Evolutionary conservation across 768 basidiomycete genomes (phyloP), one percentile per base, ranked within the genome.

Genomic region (Rhodocollybia butyracea): DNA sequence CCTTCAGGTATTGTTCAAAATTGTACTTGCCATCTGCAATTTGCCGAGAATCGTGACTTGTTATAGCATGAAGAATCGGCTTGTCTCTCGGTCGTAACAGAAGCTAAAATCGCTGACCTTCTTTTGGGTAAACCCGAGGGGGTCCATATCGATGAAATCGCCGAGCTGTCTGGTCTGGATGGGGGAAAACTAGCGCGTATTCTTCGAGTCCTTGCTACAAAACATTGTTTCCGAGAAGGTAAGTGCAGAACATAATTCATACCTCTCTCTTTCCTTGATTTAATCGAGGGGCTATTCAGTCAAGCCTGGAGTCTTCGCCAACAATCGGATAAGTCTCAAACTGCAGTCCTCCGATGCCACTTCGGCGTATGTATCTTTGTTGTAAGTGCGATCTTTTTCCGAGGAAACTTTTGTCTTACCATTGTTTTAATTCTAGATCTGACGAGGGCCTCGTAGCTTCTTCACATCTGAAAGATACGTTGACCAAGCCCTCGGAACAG

Each of bases 191-290:
- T 78, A 1, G 65, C 64, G 0, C 67, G 75, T 1, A 64, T 77
- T 31, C 51, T 79, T 40, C 70, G 76, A 2, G 55, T 68, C 7
- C 66, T 79, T 3, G 69, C 73, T n/a, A 66, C 73, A 11, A 73
- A 68, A 43, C 73, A 78, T 59, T 64, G 67, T 51, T 79, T 74
- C 58, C 57, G 62, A 26, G 75, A 76, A 69, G 68, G 73, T 75
- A 15, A 12, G 56, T 39, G 26, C 3, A 2, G 15, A 29, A 2
- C 13, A 15, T 22, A 29, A 50, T 17, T n/a, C n/a, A n/a, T n/a
- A n/a, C n/a, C n/a, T n/a, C n/a, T 30, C 17, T 30, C 47, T 15
- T 38, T 31, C 7, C n/a, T 7, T 54, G 3, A 26, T 51, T n/a
- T n/a, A 8, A 36, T 29, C 21, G 17, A 30, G 29, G n/a, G 24